Evolutionary conservation across 306 rosid species (phyloP).

Genomic region (Trifolium repens): DNA sequence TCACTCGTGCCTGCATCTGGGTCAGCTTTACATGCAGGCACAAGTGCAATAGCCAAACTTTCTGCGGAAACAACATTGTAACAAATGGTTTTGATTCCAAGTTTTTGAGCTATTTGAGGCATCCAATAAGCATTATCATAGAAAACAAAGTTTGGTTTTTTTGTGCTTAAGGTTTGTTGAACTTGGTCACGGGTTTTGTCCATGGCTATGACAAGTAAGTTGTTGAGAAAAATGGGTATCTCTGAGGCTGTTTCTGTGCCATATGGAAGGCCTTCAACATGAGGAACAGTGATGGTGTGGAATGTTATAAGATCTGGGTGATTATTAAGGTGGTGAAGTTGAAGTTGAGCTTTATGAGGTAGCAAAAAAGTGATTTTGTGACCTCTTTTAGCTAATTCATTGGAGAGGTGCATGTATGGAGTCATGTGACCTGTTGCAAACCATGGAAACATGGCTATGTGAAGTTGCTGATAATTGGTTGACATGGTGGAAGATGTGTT

Average conservation of each 20-base stretch:
- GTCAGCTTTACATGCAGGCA: background rate
- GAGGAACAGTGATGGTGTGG: conserved; percentile 46
- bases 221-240: conserved; percentile 34
- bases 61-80: conserved; percentile 54
- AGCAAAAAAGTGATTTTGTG: conserved; percentile 46
- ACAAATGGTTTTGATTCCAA: conserved; percentile 43
- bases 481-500: background rate
- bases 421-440: conserved; percentile 67
- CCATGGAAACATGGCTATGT: conserved; percentile 57
- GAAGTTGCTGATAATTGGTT: conserved; percentile 1
- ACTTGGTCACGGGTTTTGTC: conserved; percentile 51
- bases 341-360: conserved; percentile 45
- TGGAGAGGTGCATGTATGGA: conserved; percentile 57
- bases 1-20: too few relatives aligned
- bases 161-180: background rate
- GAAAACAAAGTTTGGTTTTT: conserved; percentile 46
- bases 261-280: conserved; percentile 18
- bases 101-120: conserved; percentile 22
- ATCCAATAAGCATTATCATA: conserved; percentile 58
- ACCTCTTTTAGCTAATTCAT: conserved; percentile 58
- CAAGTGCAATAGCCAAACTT: conserved; percentile 38
- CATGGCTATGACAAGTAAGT: conserved; percentile 41
- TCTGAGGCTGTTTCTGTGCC: conserved; percentile 57
- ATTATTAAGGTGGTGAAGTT: conserved; percentile 34
- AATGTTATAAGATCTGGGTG: conserved; percentile 48